Evolutionary conservation across 2,329 filamentous ascomycete genomes (phyloP).

Genomic region (Bipolaris oryzae): DNA sequence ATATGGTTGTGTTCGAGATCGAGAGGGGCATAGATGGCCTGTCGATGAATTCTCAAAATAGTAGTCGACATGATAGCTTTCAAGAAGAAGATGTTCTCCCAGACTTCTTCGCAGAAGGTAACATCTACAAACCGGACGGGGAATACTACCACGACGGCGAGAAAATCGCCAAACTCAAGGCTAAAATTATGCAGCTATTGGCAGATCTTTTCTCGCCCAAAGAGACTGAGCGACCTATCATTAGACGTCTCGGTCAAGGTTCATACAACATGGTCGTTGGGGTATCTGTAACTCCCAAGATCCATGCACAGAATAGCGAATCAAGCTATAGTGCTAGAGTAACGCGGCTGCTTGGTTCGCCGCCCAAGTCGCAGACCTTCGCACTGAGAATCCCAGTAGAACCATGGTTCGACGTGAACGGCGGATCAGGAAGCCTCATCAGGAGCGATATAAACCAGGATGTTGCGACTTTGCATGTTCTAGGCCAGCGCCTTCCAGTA

Average conservation of each 20-base stretch:
- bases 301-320: neutral
- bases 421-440: neutral
- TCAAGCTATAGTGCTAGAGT: neutral
- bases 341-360: neutral
- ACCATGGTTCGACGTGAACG: neutral
- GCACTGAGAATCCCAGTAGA: neutral
- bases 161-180: neutral
- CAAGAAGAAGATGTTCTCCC: too few relatives aligned
- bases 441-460: neutral
- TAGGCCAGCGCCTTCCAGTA: neutral
- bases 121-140: neutral
- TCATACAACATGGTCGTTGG: constrained; percentile 9
- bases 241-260: neutral
- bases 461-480: neutral
- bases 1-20: too few relatives aligned
- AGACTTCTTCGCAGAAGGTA: neutral
- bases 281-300: neutral
- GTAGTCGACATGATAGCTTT: too few relatives aligned
- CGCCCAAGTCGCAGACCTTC: neutral
- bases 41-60: too few relatives aligned
- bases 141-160: neutral
- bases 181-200: neutral
- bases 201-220: neutral
- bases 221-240: neutral
- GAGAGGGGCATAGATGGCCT: too few relatives aligned